Conservation (phyloP, 208 protist species). For the Trypanosoma vivax region DNA sequence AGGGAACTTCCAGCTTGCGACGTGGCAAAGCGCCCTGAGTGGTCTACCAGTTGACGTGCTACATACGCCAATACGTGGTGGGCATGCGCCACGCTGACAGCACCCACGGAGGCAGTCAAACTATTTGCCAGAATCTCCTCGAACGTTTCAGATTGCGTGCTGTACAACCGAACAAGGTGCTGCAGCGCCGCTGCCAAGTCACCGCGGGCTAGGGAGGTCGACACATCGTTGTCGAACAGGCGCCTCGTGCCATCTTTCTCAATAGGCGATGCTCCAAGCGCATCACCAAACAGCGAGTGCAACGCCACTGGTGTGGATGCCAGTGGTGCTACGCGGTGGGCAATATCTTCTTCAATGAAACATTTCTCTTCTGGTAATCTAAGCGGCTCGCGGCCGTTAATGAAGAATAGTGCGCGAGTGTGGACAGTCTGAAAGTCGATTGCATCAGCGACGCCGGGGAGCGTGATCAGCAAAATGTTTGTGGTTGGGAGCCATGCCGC, state of each 20-base stretch:
- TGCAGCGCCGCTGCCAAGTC: constrained; percentile 46
- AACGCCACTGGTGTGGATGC: constrained; percentile 5
- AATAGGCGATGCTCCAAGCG: neutral
- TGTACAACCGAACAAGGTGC: constrained; percentile 49
- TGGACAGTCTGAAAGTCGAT: constrained; percentile 63
- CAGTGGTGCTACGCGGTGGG: constrained; percentile 7
- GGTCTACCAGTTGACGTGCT: constrained; percentile 46
- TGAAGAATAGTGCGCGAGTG: constrained; percentile 67
- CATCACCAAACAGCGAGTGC: constrained; percentile 2
- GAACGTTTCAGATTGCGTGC: constrained; percentile 30
- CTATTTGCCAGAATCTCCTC: constrained; percentile 63
- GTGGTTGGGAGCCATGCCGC: constrained; percentile 31
- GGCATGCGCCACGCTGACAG: constrained; percentile 47
- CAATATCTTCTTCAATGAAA: constrained; percentile 14
- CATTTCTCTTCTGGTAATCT: neutral
- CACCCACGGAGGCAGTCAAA: constrained; percentile 57
- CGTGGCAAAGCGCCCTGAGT: constrained; percentile 32
- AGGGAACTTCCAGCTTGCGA: constrained; percentile 45
- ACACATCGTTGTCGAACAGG: constrained; percentile 61
- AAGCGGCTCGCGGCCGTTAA: neutral
- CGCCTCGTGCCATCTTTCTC: neutral
- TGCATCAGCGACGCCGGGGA: constrained; percentile 61
- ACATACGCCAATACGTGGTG: constrained; percentile 72
- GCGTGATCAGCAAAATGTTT: constrained; percentile 50
- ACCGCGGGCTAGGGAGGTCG: constrained; percentile 58